Evolutionary conservation across 2,329 filamentous ascomycete species (phyloP).

Genomic region (Aspergillaceae sp.): DNA sequence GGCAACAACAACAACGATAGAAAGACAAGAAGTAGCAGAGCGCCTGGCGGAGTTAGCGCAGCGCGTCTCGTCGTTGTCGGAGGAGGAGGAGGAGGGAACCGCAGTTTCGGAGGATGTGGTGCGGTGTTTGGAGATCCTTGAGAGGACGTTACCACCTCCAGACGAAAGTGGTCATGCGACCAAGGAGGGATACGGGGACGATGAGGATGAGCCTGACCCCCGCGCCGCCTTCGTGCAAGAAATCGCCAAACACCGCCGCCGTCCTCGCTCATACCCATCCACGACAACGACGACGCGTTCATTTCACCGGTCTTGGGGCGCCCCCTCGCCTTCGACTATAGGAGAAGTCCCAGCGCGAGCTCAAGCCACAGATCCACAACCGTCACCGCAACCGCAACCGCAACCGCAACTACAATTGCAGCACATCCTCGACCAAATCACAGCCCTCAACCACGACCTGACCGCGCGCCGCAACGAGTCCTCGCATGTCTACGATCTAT

Average conservation of each 20-base stretch:
- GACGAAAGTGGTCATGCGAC: neutral
- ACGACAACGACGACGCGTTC: no score
- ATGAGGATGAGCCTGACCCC: conserved; percentile 8
- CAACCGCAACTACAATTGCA: conserved; percentile 12
- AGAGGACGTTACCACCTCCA: conserved; percentile 15
- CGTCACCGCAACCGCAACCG: conserved; percentile 1
- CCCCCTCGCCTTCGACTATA: neutral
- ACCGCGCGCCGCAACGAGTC: conserved; percentile 21
- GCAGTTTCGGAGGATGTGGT: conserved; percentile 17
- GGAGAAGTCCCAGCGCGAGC: neutral
- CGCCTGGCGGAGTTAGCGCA: neutral
- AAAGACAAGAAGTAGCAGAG: neutral
- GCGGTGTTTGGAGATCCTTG: conserved; percentile 31
- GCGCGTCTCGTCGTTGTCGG: conserved; percentile 9
- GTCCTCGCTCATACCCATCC: neutral
- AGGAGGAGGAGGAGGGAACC: conserved; percentile 15
- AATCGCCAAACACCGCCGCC: conserved; percentile 11
- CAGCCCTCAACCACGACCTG: conserved; percentile 17
- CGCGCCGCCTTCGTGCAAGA: conserved; percentile 13
- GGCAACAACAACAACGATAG: conserved; percentile 1
- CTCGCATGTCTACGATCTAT: conserved; percentile 54
- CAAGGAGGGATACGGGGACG: neutral
- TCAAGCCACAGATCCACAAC: neutral
- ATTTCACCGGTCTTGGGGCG: no score
- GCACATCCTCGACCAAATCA: conserved; percentile 18